These are phyloP conservation scores for Chenopodium album DNA, from an alignment of 148 eudicot species.

Conservation along the genomic window DNA sequence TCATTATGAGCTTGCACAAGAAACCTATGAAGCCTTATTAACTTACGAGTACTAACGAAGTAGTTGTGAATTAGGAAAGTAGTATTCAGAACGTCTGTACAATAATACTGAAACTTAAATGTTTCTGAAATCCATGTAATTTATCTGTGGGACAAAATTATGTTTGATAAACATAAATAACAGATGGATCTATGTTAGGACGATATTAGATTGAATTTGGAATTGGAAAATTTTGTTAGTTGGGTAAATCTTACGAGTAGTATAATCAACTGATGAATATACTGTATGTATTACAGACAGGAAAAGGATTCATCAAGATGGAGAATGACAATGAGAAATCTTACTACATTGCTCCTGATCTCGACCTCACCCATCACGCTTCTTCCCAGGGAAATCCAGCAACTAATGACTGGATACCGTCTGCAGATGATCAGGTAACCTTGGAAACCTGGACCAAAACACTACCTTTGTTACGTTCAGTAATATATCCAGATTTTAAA, in stretches of 20 bases:
- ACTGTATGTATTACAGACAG: conserved; percentile 45
- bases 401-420: conserved; percentile 93
- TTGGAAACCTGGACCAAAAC: background rate
- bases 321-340: conserved; percentile 34
- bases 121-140: too few relatives aligned
- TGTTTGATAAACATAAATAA: background rate
- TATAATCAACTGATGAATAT: background rate
- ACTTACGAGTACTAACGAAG: too few relatives aligned
- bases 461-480: background rate
- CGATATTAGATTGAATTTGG: background rate
- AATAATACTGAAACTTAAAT: too few relatives aligned
- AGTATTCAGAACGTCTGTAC: too few relatives aligned
- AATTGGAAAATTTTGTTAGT: background rate
- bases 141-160: too few relatives aligned
- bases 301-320: conserved; percentile 84
- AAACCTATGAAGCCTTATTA: too few relatives aligned
- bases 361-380: conserved; percentile 38
- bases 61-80: too few relatives aligned
- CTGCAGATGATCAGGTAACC: conserved; percentile 41
- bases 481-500: background rate
- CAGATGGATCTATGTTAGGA: background rate
- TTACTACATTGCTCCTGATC: conserved; percentile 45
- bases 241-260: background rate
- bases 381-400: conserved; percentile 77
- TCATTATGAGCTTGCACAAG: too few relatives aligned